Conservation (phyloP, 2,329 filamentous ascomycete species). For the Colletotrichum melonis region DNA sequence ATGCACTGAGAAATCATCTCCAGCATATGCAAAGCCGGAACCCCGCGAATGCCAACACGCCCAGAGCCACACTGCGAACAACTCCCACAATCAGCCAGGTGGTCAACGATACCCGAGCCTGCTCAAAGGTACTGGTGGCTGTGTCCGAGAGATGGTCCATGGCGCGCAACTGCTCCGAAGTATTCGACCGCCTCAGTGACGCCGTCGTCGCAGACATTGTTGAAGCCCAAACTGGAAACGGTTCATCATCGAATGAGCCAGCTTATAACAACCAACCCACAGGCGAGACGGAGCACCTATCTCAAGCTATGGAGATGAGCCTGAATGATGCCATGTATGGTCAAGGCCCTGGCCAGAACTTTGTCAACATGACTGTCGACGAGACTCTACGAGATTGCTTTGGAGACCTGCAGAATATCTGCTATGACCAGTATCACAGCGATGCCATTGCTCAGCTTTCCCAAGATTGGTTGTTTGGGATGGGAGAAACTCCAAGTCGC, state of each 20-base stretch:
- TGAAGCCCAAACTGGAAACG: constrained; percentile 39
- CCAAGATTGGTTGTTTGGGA: constrained; percentile 39
- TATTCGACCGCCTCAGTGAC: constrained; percentile 55
- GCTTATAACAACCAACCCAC: neutral
- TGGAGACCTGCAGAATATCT: constrained; percentile 41
- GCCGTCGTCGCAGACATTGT: constrained; percentile 54
- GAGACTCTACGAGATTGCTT: constrained; percentile 52
- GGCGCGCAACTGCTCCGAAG: constrained; percentile 52
- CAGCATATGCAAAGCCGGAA: constrained; percentile 41
- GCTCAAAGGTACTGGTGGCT: constrained; percentile 57
- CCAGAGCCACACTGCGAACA: constrained; percentile 39
- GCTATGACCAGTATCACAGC: constrained; percentile 38
- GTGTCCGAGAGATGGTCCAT: constrained; percentile 55
- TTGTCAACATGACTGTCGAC: constrained; percentile 48
- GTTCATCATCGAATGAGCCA: neutral
- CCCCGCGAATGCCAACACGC: neutral
- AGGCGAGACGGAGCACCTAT: neutral
- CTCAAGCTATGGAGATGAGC: neutral
- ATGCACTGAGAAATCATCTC: constrained; percentile 53
- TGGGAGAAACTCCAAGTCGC: constrained; percentile 24
- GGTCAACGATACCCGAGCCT: constrained; percentile 54
- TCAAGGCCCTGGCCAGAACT: neutral
- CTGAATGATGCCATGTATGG: constrained; percentile 7
- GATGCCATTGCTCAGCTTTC: constrained; percentile 40
- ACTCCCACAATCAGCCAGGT: constrained; percentile 54